Evolutionary conservation across 2,329 filamentous ascomycete species (phyloP), one percentile per base, ranked within the genome.

Genomic region (Emergomyces orientalis): DNA sequence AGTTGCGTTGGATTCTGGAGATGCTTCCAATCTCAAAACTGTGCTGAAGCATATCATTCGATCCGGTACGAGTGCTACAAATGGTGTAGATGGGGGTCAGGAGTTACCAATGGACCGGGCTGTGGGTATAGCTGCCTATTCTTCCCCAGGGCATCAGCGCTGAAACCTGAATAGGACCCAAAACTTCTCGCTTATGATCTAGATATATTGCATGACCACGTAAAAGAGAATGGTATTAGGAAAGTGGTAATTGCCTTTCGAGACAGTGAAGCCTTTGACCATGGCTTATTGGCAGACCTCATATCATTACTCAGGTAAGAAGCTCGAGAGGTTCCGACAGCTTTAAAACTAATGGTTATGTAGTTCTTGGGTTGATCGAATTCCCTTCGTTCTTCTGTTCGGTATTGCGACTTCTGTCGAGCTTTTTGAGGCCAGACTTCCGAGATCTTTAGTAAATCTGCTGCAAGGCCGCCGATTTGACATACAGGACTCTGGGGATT

Each of bases 381-480:
- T 87, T 60, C 83, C 84, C 0, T 82, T 87, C 63, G 78, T 84
- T 2, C 73, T 85, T 2, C 71, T 87, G 2, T 81, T 87, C 62
- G 83, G 82, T 17, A 80, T 87, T 58, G 83, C 83, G n/a, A 87
- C 85, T 0, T 86, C 84, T 2, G 78, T 84, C 13, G 84, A 86
- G 57, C 79, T 84, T 22, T 83, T 88, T 62, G 83, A 87, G 69
- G 79, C 81, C 52, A 78, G 84, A 57, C 72, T 88, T 3, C 79
- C 84, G 13, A 79, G 80, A 55, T 78, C 77, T 19, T 80, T 80
- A 19, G 75, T 84, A 45, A 77, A 79, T 58, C 76, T 80, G 58
- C 74, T 87, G 3, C 74, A 81, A 55, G 84, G 83, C 7, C 73
- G 77, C 64, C 77, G 82, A 32, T 87, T 87, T 66, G 81, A 85